A percentile compares a stretch with the other conserved stretches of the same genome.
phyloP scores from a whole-genome alignment of 192 early-diverging fungal genomes.

The Coemansia pectinata region DNA sequence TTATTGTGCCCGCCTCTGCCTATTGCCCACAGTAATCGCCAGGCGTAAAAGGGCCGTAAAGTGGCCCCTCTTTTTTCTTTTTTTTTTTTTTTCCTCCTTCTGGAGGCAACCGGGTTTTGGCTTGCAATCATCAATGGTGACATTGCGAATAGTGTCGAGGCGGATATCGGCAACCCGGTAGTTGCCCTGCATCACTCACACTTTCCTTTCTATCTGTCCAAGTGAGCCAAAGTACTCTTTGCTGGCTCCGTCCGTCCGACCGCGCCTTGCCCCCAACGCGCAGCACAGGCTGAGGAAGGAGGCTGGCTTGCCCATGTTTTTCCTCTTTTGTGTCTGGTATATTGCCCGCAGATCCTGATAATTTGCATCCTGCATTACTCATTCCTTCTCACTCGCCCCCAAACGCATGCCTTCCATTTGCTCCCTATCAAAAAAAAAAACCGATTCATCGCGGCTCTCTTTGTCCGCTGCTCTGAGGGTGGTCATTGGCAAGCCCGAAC shows the following conservation, averaged over 20 bases:
- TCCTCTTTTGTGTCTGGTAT: conserved; percentile 6
- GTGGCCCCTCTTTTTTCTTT: not conserved
- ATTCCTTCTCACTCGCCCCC: conserved; percentile 1
- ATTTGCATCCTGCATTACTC: conserved; percentile 44
- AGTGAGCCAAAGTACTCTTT: not conserved
- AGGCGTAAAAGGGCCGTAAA: conserved; percentile 2
- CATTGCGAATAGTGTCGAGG: not conserved
- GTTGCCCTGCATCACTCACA: conserved; percentile 1
- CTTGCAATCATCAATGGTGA: not conserved
- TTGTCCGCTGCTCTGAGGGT: not conserved
- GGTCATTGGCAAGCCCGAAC: not conserved
- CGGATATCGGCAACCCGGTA: not conserved
- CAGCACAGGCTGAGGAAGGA: not conserved
- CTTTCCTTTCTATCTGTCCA: not conserved
- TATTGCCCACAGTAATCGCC: not conserved
- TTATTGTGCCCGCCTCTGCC: not conserved
- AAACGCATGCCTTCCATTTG: not conserved
- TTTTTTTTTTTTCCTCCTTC: not conserved
- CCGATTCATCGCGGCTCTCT: not conserved
- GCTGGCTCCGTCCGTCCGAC: not conserved
- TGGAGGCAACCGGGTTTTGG: conserved; percentile 4
- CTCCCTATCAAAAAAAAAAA: not conserved
- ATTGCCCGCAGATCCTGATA: conserved; percentile 46
- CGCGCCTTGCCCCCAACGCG: not conserved
- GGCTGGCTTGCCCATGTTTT: not conserved